These are phyloP conservation scores for Lecanicillium sp. DNA, from an alignment of 2,329 filamentous ascomycete species.

Conservation along the genomic window DNA sequence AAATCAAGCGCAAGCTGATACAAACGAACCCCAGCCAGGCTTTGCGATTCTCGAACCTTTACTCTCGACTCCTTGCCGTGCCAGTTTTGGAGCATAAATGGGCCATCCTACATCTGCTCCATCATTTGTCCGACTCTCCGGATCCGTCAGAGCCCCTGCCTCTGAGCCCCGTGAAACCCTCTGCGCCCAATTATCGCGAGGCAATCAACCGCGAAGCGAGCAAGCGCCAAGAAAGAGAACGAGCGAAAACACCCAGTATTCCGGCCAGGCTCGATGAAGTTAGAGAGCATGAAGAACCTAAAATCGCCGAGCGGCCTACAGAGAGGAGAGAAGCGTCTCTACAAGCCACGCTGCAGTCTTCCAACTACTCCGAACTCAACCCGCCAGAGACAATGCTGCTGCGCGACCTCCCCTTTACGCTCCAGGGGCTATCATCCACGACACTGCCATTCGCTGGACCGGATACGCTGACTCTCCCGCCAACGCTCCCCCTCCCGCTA, in stretches of 20 bases:
- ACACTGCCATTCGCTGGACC: conserved; percentile 70
- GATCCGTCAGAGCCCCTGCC: conserved; percentile 47
- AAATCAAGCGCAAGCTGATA: conserved; percentile 85
- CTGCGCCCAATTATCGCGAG: conserved; percentile 32
- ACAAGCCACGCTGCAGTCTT: conserved; percentile 52
- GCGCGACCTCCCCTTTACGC: conserved; percentile 81
- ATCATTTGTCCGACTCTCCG: conserved; percentile 69
- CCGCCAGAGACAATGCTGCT: conserved; percentile 62
- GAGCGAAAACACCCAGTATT: conserved; percentile 26
- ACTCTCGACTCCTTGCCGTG: conserved; percentile 81
- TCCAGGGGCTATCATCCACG: conserved; percentile 86
- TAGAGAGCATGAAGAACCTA: conserved; percentile 40
- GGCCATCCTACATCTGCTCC: conserved; percentile 88
- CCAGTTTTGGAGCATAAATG: conserved; percentile 94
- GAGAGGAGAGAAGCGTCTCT: conserved; percentile 47
- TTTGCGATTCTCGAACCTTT: conserved; percentile 81
- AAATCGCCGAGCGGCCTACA: no score
- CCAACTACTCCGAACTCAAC: conserved; percentile 50
- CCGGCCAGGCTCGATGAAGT: conserved; percentile 22
- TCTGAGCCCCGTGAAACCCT: conserved; percentile 37
- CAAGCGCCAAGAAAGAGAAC: conserved; percentile 33
- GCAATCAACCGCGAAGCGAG: conserved; percentile 31
- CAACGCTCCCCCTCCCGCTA: conserved; percentile 74
- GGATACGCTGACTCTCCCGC: conserved; percentile 67
- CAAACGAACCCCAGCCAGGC: conserved; percentile 73